A percentile compares a stretch with the other conserved stretches of the same genome.
phyloP scores from a whole-genome alignment of 225 moss, liverwort and hornwort genomes.

The Takakia lepidozioides region DNA sequence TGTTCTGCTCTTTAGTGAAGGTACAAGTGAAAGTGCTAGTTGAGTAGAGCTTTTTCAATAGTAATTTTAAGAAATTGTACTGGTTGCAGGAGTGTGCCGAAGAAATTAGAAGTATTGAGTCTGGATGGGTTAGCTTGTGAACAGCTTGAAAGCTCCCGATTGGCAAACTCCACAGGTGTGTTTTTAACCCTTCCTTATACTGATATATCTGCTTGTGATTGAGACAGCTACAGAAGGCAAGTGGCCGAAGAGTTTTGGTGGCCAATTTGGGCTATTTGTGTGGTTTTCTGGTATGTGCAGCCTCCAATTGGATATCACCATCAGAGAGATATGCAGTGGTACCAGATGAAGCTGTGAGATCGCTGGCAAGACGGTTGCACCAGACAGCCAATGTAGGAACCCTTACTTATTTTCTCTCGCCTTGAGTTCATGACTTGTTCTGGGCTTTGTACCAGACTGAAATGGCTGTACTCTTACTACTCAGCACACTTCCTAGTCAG shows the following conservation, averaged over 20 bases:
- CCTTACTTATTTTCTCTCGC: no score
- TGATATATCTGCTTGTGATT: not conserved
- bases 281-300: slow-evolving; percentile 24
- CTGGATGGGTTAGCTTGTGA: slow-evolving; percentile 57
- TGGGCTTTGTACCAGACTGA: no score
- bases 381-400: slow-evolving; percentile 36
- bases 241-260: no score
- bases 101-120: slow-evolving; percentile 63
- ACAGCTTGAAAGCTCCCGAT: slow-evolving; percentile 48
- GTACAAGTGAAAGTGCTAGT: no score
- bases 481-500: not conserved
- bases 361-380: slow-evolving; percentile 42
- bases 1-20: no score
- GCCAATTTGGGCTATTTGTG: no score
- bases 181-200: not conserved
- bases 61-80: not conserved
- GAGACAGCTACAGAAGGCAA: no score
- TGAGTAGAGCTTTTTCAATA: no score
- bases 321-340: slow-evolving; percentile 91
- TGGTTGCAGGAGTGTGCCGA: slow-evolving; percentile 48
- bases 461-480: not conserved
- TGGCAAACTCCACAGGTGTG: slow-evolving; percentile 51
- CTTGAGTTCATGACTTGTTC: not conserved
- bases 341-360: slow-evolving; percentile 58
- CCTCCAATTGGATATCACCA: slow-evolving; percentile 63